phyloP scores from a whole-genome alignment of 176 grass and related monocot species.

The Oryza glaberrima region DNA sequence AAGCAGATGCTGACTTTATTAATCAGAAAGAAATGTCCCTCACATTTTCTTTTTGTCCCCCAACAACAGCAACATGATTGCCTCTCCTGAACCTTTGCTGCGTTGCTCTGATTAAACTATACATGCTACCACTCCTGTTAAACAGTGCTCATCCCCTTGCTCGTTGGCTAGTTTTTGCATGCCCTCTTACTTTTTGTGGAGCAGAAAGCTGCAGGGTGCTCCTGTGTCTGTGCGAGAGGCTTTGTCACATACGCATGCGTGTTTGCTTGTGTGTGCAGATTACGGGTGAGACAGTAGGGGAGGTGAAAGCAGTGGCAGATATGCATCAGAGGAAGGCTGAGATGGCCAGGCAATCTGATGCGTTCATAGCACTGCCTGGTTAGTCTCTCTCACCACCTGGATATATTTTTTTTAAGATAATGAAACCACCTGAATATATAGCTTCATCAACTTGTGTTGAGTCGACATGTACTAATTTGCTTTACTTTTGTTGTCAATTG shows the following conservation, averaged over 20 bases:
- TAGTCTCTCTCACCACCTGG: slow-evolving; percentile 21
- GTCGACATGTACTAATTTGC: not conserved
- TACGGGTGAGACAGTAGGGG: slow-evolving; percentile 68
- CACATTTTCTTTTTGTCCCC: slow-evolving; percentile 43
- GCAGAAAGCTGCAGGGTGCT: not conserved
- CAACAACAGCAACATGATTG: slow-evolving; percentile 51
- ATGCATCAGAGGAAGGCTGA: slow-evolving; percentile 84
- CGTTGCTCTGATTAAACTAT: slow-evolving; percentile 22
- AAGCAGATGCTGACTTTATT: slow-evolving; percentile 39
- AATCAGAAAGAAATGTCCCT: slow-evolving; percentile 31
- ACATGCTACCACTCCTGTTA: not conserved
- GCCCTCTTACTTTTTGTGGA: not conserved
- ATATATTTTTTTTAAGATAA: not conserved
- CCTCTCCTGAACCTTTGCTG: slow-evolving; percentile 36
- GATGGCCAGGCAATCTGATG: slow-evolving; percentile 74
- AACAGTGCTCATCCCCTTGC: not conserved
- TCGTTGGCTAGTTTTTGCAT: not conserved
- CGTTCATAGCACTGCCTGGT: slow-evolving; percentile 82
- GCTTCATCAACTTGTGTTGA: slow-evolving; percentile 4
- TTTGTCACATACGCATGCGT: slow-evolving; percentile 6
- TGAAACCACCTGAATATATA: slow-evolving; percentile 15
- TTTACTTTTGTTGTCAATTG: not conserved
- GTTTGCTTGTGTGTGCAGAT: slow-evolving; percentile 53
- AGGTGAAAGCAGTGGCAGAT: slow-evolving; percentile 63
- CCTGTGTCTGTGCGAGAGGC: not conserved